Conservation (phyloP, 495 filamentous ascomycete genomes). For the Hypoxylon subgilvum region DNA sequence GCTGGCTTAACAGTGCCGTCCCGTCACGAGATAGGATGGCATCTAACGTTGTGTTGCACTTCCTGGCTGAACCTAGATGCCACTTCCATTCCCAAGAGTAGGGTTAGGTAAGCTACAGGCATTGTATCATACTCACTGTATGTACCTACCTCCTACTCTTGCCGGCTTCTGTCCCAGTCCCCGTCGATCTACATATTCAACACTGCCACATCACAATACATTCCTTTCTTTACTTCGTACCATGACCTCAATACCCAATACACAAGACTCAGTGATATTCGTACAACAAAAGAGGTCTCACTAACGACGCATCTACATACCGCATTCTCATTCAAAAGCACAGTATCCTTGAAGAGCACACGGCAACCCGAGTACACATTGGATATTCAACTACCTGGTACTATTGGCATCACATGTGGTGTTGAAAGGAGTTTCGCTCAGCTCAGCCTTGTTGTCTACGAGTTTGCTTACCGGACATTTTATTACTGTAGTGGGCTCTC, state of each 20-base stretch:
- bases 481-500: constrained; percentile 16
- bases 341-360: constrained; percentile 17
- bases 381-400: constrained; percentile 15
- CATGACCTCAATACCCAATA: too few species aligned
- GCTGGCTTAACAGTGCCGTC: too few species aligned
- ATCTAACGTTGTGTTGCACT: not conserved
- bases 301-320: too few species aligned
- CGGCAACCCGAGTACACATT: constrained; percentile 23
- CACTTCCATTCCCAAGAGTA: too few species aligned
- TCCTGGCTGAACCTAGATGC: not conserved
- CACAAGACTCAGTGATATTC: too few species aligned
- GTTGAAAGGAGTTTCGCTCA: constrained; percentile 21
- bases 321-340: not conserved
- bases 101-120: too few species aligned
- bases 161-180: too few species aligned
- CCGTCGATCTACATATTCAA: too few species aligned
- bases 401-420: constrained; percentile 27
- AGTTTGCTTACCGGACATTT: constrained; percentile 18
- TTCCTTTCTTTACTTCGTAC: too few species aligned
- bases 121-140: not conserved
- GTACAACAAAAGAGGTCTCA: too few species aligned
- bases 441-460: constrained; percentile 34
- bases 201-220: too few species aligned
- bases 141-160: not conserved
- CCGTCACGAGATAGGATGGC: not conserved